Base-by-base conservation (phyloP, 2,329 filamentous ascomycete species). In the Exophiala aquamarina region DNA sequence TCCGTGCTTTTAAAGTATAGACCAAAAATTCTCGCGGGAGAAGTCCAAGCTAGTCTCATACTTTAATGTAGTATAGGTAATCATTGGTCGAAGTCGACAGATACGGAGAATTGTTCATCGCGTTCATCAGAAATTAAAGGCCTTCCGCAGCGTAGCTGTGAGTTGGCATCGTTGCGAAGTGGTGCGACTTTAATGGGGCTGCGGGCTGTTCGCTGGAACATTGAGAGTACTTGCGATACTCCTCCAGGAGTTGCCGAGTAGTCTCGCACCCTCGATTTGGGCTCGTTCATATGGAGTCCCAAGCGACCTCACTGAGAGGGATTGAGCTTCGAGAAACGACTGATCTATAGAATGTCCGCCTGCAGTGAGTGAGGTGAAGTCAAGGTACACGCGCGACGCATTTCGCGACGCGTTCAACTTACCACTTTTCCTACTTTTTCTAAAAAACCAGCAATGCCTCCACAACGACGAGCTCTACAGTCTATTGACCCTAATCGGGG, bases 1-100 rank as follows among this genome's bases (percentile, higher is more conserved):
- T n/a, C 39, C 28, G 14, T 41, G 21, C 18, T 32, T 19, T 17
- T 49, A 32, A n/a, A 54, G 46, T 2, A 48, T 32, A 4, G 21
- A 23, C 13, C 4, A 10, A 13, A 44, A 34, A 6, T 18, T 44
- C 13, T 11, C 11, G 11, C 20, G 5, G 4, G 9, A 20, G 4
- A 44, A 3, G 14, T 44, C 15, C 10, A 44, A 9, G 14, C 41
- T 26, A 15, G 13, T 35, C 28, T 37, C 9, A 5, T 31, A 9
- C 9, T 9, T 31, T 9, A 31, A n/a, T n/a, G 9, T 9, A 9
- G 28, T 31, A n/a, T 31, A 31, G 28, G 28, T 31, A 31, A 31
- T 31, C 28, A 9, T 31, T 31, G 28, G 28, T 9, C n/a, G 9
- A 9, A 9, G n/a, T 31, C 28, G 28, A 9, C 9, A 9, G n/a